Evolutionary conservation across 352 stramenopile genomes (phyloP).

Genomic region (Pythium pyrilobum): DNA sequence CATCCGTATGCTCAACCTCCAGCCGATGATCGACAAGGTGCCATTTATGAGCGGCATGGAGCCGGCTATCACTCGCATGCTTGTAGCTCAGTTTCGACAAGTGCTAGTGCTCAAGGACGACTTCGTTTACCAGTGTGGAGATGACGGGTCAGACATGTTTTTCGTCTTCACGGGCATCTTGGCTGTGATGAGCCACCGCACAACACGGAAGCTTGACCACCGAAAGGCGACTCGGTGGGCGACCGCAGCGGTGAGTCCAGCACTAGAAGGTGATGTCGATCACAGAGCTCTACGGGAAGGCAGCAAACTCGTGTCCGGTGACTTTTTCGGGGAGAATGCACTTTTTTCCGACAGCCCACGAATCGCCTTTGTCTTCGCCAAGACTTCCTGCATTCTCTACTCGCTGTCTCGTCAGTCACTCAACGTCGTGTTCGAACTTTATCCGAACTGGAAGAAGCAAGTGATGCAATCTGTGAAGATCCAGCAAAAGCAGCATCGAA

Average conservation of each 20-base stretch:
- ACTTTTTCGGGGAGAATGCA: constrained; percentile 46
- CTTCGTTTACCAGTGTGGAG: constrained; percentile 38
- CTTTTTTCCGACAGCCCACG: constrained; percentile 35
- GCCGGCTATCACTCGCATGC: constrained; percentile 36
- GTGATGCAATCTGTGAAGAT: constrained; percentile 44
- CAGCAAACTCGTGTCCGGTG: constrained; percentile 28
- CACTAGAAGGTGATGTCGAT: not conserved
- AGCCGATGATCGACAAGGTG: constrained; percentile 51
- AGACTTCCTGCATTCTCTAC: constrained; percentile 48
- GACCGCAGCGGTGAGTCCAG: not conserved
- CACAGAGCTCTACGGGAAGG: constrained; percentile 15
- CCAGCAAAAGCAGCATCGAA: constrained; percentile 35
- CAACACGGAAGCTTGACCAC: not conserved
- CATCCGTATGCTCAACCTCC: constrained; percentile 41
- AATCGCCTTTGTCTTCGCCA: constrained; percentile 34
- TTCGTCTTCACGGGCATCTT: constrained; percentile 50
- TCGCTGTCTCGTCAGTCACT: constrained; percentile 35
- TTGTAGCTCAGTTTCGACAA: constrained; percentile 46
- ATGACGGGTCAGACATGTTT: constrained; percentile 54
- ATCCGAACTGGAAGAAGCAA: constrained; percentile 42
- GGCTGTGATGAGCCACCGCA: constrained; percentile 19
- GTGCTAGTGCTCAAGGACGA: constrained; percentile 41
- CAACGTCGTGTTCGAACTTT: constrained; percentile 44
- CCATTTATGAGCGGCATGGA: constrained; percentile 45
- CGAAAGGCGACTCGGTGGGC: not conserved